These are phyloP conservation scores for Cercospora sp. DNA, from an alignment of 2,329 filamentous ascomycete species.

Conservation along the genomic window DNA sequence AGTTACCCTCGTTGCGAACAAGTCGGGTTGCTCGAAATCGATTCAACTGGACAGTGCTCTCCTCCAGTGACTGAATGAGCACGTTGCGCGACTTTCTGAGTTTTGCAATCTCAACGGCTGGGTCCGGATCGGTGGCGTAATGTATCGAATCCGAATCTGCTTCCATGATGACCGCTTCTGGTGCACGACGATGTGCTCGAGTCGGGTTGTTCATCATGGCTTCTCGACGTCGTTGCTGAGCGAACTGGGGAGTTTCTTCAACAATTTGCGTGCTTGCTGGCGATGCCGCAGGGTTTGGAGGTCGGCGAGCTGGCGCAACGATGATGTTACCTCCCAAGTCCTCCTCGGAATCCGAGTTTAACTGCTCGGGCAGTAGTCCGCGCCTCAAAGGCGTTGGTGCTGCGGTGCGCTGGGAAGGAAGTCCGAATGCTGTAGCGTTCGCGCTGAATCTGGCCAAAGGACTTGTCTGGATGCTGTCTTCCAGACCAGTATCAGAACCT, in stretches of 20 bases:
- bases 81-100: slow-evolving; percentile 11
- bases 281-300: neutral
- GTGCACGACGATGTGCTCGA: neutral
- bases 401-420: neutral
- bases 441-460: neutral
- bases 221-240: neutral
- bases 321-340: neutral
- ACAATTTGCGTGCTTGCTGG: slow-evolving; percentile 17
- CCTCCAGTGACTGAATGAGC: slow-evolving; percentile 5
- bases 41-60: slow-evolving; percentile 12
- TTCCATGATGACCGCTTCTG: neutral
- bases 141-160: neutral
- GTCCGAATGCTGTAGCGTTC: neutral
- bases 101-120: neutral
- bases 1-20: neutral
- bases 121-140: neutral
- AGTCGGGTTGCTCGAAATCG: slow-evolving; percentile 4
- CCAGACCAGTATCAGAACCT: neutral
- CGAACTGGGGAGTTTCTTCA: slow-evolving; percentile 9
- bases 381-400: neutral
- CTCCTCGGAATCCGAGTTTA: neutral
- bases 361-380: neutral
- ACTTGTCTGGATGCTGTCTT: neutral
- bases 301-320: neutral
- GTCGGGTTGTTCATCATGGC: neutral